These are phyloP conservation scores for Zygotorulaspora chibaensis DNA, from an alignment of 805 yeast species.

Conservation along the genomic window DNA sequence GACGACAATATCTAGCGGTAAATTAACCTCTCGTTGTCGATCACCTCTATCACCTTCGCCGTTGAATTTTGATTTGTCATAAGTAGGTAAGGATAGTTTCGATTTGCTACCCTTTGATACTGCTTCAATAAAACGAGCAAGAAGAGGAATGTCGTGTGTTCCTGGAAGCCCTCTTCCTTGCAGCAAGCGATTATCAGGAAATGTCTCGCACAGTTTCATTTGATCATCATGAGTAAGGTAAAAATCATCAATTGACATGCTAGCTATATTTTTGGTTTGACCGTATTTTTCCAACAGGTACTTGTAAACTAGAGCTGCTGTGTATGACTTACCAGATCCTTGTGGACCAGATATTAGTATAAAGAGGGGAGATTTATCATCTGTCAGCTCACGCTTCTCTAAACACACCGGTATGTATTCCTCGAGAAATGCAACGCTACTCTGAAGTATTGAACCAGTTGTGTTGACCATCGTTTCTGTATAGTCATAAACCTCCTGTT, in stretches of 20 bases:
- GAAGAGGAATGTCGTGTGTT: conserved; percentile 66
- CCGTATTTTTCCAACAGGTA: conserved; percentile 38
- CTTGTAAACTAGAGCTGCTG: conserved; percentile 41
- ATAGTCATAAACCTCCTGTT: background rate
- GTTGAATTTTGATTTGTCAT: conserved; percentile 65
- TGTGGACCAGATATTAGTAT: conserved; percentile 68
- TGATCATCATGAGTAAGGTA: conserved; percentile 70
- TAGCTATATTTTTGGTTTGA: conserved; percentile 36
- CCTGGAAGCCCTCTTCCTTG: conserved; percentile 90
- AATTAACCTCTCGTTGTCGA: conserved; percentile 22
- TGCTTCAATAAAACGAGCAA: conserved; percentile 21
- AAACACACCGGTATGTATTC: conserved; percentile 22
- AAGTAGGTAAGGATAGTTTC: conserved; percentile 50
- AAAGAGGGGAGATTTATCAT: conserved; percentile 40
- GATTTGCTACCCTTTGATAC: conserved; percentile 36
- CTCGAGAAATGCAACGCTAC: conserved; percentile 19
- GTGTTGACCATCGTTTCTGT: conserved; percentile 1
- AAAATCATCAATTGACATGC: conserved; percentile 80
- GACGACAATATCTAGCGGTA: conserved; percentile 58
- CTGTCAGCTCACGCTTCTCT: conserved; percentile 8
- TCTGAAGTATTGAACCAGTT: conserved; percentile 7
- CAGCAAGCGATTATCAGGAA: conserved; percentile 50
- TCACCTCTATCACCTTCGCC: conserved; percentile 79
- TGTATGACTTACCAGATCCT: conserved; percentile 71
- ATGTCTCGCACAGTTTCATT: conserved; percentile 36